Base-by-base conservation (phyloP, 169 alveolate genomes). In the Plasmodium blacklocki region DNA sequence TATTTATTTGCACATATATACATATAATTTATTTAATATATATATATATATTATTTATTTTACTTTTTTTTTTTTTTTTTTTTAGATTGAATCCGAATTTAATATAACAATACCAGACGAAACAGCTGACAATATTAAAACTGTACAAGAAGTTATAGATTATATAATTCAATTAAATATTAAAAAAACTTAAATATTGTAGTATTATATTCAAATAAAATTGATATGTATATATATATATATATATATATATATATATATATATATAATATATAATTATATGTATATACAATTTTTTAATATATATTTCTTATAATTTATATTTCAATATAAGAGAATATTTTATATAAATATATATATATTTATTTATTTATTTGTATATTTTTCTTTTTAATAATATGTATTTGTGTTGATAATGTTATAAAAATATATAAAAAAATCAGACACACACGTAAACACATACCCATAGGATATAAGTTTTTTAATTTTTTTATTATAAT, bases 81-180 rank as follows among this genome's bases (percentile, higher is more conserved):
- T 32, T 26, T 43, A 83, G 91, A 45, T 83, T 50, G 91, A 83
- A 83, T 83, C 91, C 47, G 91, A 83, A 56, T 83, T 83, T 70
- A 83, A 83, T 63, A 83, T 83, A 39, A 83, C 91, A 58, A 83
- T 83, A 54, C 91, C 91, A 14, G 91, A 83, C 54, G 91, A 83
- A 56, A 83, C 91, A 6, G 91, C 91, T 14, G 91, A 83, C 56
- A 70, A 70, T 49, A 83, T 83, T n/a, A 83, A 83, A 68, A 83
- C 91, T 19, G 67, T 83, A 21, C 83, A 83, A 68, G 91, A 83
- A 68, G 72, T 83, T 56, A 83, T 83, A 58, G 91, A 83, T 43
- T 83, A 83, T 67, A 54, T 83, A 67, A 83, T 83, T 83, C 73
- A 83, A 49, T 62, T 83, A 66, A 83, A 83, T 43, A 67, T 56